Evolutionary conservation across 768 basidiomycete genomes (phyloP), one percentile per base, ranked within the genome.

Genomic region (Rickenella mellea): DNA sequence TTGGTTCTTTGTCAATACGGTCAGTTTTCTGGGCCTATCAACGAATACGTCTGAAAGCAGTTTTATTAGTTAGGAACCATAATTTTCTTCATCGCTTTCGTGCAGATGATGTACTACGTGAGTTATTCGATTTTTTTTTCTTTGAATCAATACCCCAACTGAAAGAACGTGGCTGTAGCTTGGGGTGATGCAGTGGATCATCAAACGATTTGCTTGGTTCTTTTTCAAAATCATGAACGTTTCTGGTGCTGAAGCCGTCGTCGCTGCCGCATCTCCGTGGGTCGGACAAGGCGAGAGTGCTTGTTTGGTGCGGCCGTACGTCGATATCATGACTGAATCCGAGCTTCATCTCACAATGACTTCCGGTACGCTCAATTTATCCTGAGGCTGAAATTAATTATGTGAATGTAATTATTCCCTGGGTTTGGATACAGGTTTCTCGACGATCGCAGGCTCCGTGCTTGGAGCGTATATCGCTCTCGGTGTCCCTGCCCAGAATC

Each of bases 111-210:
- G 62, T 92, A 90, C 66, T 84, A 91, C 48, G 60, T 59, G 63
- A 54, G 45, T 20, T 36, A 30, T 10, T 10, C 50, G 46, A 8
- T n/a, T 15, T n/a, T n/a, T n/a, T 20, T 20, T 29, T 9, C n/a
- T n/a, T 12, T 12, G 14, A 27, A 8, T 26, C 41, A n/a, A 32
- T 25, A n/a, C n/a, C n/a, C n/a, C n/a, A n/a, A n/a, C n/a, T n/a
- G n/a, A n/a, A n/a, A n/a, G n/a, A 46, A 22, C 49, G n/a, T 2
- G 6, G 27, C n/a, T 36, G 11, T 50, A 70, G 61, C 64, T 88
- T 41, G 86, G 90, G 38, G 83, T 87, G 25, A 92, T 94, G 88
- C 88, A 92, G 67, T 94, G 91, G 89, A 61, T 94, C 53, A 78
- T 94, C 61, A 75, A 74, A 53, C 69, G 86, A 58, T 91, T 94